Evolutionary conservation across 805 yeast genomes (phyloP), one percentile per base, ranked within the genome.

Genomic region (Zygosaccharomyces gambellarensis): DNA sequence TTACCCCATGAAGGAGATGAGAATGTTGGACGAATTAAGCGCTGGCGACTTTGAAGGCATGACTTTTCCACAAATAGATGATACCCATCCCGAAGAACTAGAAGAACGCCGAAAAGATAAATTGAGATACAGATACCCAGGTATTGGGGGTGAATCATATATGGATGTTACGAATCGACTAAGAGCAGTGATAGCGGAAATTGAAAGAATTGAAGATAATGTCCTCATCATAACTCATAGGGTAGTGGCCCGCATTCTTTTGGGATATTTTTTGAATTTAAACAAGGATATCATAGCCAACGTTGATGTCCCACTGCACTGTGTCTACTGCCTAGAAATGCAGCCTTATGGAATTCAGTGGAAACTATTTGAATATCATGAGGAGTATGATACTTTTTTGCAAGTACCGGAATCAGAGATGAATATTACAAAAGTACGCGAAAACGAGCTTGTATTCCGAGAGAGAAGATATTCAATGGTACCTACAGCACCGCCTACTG

Each of bases 261-360:
- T 92, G 48, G 97, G 96, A 0, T 92, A 92, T 66, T 94, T 89
- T 60, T 74, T 92, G 76, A 92, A 90, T 62, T 72, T 94, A 52
- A 82, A 83, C 55, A 78, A 83, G 58, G 86, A 87, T 36, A 75
- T 88, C 0, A 87, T 92, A 51, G 90, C 95, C 0, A 95, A 87
- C 58, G 75, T 92, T 55, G 97, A 92, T 68, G 90, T 92, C 5
- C 98, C 98, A 4, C 72, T 92, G 48, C 97, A 92, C 63, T 87
- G 96, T 7, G 81, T 92, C 8, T 92, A 90, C 64, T 80, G 92
- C 50, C 76, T 92, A 52, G 97, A 92, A 62, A 90, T 92, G 44
- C 88, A 87, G 65, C 97, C 98, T 0, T 92, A 89, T 67, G 98
- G 98, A 2, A 95, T 95, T 2, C 95, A 89, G 52, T 92, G 96